A percentile compares a stretch with the other conserved stretches of the same genome.
phyloP scores from a whole-genome alignment of 176 grass and related monocot genomes.

The Phoenix dactylifera region DNA sequence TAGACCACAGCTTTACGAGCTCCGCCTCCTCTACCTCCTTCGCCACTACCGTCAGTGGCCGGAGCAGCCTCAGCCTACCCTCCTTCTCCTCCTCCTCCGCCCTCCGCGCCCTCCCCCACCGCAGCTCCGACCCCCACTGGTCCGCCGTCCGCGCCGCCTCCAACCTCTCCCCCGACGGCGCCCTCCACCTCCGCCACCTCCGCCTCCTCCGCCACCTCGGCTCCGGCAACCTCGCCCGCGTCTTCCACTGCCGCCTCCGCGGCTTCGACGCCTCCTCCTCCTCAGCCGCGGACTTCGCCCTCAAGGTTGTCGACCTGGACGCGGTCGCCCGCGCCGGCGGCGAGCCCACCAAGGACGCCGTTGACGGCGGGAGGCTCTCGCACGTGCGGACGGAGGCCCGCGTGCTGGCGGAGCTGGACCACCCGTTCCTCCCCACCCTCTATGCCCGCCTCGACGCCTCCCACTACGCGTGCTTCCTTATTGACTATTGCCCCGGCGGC shows the following conservation, averaged over 20 bases:
- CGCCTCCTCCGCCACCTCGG: conserved; percentile 71
- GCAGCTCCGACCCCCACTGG: conserved; percentile 52
- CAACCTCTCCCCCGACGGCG: conserved; percentile 39
- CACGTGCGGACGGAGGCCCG: conserved; percentile 71
- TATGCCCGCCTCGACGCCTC: conserved; percentile 79
- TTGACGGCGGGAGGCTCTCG: conserved; percentile 33
- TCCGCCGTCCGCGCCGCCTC: conserved; percentile 35
- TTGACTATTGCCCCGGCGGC: conserved; percentile 78
- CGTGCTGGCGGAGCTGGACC: conserved; percentile 63
- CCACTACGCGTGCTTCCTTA: conserved; percentile 80
- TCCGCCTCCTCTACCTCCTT: conserved; percentile 50
- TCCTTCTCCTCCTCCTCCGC: conserved; percentile 67
- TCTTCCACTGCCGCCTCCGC: conserved; percentile 81
- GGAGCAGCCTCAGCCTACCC: conserved; percentile 48
- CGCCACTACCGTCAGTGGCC: conserved; percentile 73
- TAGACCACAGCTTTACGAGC: conserved; percentile 57
- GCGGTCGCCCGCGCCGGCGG: neutral
- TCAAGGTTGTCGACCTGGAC: conserved; percentile 76
- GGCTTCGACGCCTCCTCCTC: conserved; percentile 22
- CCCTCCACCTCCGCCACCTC: conserved; percentile 68
- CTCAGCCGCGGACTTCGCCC: conserved; percentile 35
- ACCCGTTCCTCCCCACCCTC: conserved; percentile 82
- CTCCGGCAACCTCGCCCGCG: conserved; percentile 71
- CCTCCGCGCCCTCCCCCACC: conserved; percentile 53
- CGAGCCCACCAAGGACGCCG: conserved; percentile 2